A percentile compares a stretch with the other conserved stretches of the same genome.
These are phyloP conservation scores for Penicillium crustosum DNA, from an alignment of 2,329 filamentous ascomycete genomes.

Conservation along the genomic window DNA sequence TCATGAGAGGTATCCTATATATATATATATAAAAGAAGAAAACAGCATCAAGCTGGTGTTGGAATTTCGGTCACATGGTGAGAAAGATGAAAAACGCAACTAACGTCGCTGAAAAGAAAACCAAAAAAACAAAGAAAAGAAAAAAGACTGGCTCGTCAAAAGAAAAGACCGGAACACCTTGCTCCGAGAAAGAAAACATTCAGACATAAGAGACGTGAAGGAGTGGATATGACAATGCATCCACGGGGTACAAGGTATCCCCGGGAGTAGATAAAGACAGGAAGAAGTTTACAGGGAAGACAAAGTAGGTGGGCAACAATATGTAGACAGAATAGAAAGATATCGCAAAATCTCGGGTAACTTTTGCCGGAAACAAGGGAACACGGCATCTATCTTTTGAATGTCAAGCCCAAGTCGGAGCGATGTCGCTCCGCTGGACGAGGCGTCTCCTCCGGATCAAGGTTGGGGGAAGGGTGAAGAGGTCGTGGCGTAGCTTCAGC, in stretches of 20 bases:
- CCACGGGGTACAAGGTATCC: slow-evolving; percentile 12
- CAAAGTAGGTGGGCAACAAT: slow-evolving; percentile 16
- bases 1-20: no score
- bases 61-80: slow-evolving; percentile 7
- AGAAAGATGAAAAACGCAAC: neutral
- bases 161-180: slow-evolving; percentile 19
- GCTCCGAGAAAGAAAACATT: slow-evolving; percentile 18
- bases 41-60: slow-evolving; percentile 12
- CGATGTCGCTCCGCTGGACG: slow-evolving; percentile 27
- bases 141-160: no score
- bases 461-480: slow-evolving; percentile 29
- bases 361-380: neutral
- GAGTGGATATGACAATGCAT: slow-evolving; percentile 20
- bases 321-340: slow-evolving; percentile 17
- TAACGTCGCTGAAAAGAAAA: neutral
- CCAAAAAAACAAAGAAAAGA: no score
- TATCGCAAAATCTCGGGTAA: neutral
- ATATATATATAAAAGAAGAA: neutral
- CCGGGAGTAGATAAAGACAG: slow-evolving; percentile 12
- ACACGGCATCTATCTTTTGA: slow-evolving; percentile 10
- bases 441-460: slow-evolving; percentile 30
- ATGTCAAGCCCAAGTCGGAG: slow-evolving; percentile 10
- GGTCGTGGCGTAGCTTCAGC: slow-evolving; percentile 38
- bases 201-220: slow-evolving; percentile 29
- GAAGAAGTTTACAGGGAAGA: slow-evolving; percentile 19